A percentile compares a stretch with the other conserved stretches of the same genome.
These are phyloP conservation scores for Penicillium capsulatum DNA, from an alignment of 2,329 filamentous ascomycete species.

Conservation along the genomic window DNA sequence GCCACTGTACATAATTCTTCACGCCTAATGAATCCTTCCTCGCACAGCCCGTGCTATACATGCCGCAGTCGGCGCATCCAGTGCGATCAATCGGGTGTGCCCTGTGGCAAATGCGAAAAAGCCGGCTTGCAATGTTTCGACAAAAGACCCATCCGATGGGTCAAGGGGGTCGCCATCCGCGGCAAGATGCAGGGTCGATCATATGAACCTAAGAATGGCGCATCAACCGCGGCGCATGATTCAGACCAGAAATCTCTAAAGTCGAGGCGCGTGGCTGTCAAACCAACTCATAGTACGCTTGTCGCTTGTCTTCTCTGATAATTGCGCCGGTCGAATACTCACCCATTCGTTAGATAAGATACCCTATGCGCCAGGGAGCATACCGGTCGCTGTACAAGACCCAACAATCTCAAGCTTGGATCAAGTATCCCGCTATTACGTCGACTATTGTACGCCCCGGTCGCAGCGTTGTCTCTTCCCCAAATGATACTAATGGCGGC, in stretches of 20 bases:
- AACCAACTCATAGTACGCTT: no score
- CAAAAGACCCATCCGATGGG: conserved; percentile 34
- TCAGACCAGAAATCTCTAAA: no score
- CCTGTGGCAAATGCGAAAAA: conserved; percentile 34
- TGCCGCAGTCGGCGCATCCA: conserved; percentile 36
- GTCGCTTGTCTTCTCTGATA: no score
- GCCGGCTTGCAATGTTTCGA: conserved; percentile 33
- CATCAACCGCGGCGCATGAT: no score
- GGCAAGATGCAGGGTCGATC: conserved; percentile 29
- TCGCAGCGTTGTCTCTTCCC: not conserved
- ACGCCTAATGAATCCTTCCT: conserved; percentile 7
- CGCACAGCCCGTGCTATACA: conserved; percentile 28
- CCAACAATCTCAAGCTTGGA: conserved; percentile 8
- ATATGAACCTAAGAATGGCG: conserved; percentile 7
- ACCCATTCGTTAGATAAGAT: no score
- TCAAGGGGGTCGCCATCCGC: conserved; percentile 35
- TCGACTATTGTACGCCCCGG: conserved; percentile 31
- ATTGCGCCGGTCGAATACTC: no score
- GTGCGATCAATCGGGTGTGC: conserved; percentile 29
- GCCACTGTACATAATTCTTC: no score
- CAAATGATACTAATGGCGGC: not conserved
- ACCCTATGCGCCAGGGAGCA: no score
- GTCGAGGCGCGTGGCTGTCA: no score
- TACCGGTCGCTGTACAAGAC: conserved; percentile 17
- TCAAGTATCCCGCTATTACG: conserved; percentile 26